Evolutionary conservation across 495 filamentous ascomycete species (phyloP), one percentile per base, ranked within the genome.

Genomic region (Xylaria castorea): DNA sequence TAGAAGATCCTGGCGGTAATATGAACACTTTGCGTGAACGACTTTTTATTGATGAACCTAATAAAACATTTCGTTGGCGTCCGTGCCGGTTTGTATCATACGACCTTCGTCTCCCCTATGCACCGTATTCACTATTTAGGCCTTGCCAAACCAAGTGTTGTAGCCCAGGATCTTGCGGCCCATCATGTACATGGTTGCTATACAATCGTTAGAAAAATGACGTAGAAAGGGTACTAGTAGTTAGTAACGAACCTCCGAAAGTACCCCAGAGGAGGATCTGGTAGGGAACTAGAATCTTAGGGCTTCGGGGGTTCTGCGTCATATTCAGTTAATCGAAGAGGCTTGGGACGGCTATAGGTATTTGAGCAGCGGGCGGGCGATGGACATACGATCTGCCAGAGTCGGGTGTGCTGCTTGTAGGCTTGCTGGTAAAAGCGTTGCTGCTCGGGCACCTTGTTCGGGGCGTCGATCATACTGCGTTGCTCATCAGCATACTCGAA

Each of bases 61-160:
- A 64, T 75, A 63, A 62, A 69, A 65, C 48, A 75, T 22, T 51
- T 58, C 44, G 46, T 60, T 50, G 57, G 60, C 44, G 61, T 66
- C 60, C 71, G 62, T 73, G 72, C 65, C 73, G 48, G 30, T 34
- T 67, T 72, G 70, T 66, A 66, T 72, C 66, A 18, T 73, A 66
- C 50, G 30, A 63, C 68, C 70, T 57, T 48, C 55, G 27, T 66
- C 18, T 61, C 50, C 20, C 22, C 27, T 38, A 16, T 50, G n/a
- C 27, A 61, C 22, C 38, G 34, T 58, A 3, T 55, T 46, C 60
- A 22, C 12, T 53, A 16, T 50, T 81, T 90, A 93, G 71, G 86
- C 83, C 84, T 91, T 89, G 79, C 87, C 85, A 80, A 92, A 95
- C 89, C 91, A 96, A 66, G 93, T 96, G 91, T 95, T 97, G 85